Evolutionary conservation across 306 rosid species (phyloP), one percentile per base, ranked within the genome.

Genomic region (Vigna unguiculata): DNA sequence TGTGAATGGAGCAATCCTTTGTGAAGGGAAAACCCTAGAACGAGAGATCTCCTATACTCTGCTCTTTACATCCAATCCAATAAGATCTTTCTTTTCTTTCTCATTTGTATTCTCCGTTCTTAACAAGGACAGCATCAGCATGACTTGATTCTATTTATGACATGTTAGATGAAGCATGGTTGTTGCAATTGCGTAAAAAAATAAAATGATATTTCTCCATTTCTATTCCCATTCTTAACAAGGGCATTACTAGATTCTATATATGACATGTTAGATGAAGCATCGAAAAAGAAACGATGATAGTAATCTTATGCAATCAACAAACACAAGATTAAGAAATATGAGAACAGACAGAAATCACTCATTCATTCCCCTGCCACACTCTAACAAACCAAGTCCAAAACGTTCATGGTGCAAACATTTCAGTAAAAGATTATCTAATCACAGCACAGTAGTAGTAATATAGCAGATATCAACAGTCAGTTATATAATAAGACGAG

Each of bases 331-430:
- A 38, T 38, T 49, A 49, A 4, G 34, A 73, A 15, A 72, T 9
- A 9, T 11, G 11, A 43, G 11, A 49, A 21, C 30, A 22, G 4
- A 15, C 15, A 20, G 25, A 77, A 68, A 30, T 8, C 61, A 58
- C 65, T 34, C 28, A n/a, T 54, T 55, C 10, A 9, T 74, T 55
- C 69, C 45, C 60, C 43, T 38, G 43, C 36, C 84, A 73, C 57
- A 11, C 43, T 52, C 21, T 11, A 24, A 49, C 36, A 34, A 61
- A 61, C 43, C 34, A 51, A 25, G 30, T 61, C 46, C 68, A 16
- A 63, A 71, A 13, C 30, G 28, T 13, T n/a, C 40, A 13, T 41
- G 43, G 32, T 53, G 21, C 66, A 62, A 28, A 75, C 40, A 74
- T 64, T 30, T 30, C 14, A 30, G 43, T 2, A 6, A 30, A 21